Conservation (phyloP, 2,329 filamentous ascomycete genomes). For the Sclerotiophoma versabilis region DNA sequence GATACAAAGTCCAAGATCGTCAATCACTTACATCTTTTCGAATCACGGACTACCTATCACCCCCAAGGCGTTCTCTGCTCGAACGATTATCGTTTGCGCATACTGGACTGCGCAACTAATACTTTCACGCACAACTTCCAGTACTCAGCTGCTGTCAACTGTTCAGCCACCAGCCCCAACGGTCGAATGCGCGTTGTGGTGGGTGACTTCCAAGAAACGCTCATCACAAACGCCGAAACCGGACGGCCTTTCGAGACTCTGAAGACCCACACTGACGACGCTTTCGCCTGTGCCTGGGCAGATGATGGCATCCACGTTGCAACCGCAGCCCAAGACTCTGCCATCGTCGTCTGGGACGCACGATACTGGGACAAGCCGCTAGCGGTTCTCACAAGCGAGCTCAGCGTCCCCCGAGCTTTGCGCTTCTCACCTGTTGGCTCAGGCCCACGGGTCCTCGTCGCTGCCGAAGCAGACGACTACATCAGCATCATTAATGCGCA, state of each 20-base stretch:
- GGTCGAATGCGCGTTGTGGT: conserved; percentile 75
- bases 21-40: conserved; percentile 64
- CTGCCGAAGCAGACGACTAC: conserved; percentile 78
- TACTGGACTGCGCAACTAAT: conserved; percentile 64
- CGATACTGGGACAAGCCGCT: conserved; percentile 68
- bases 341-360: conserved; percentile 78
- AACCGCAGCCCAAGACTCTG: conserved; percentile 78
- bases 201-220: conserved; percentile 70
- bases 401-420: conserved; percentile 73
- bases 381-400: conserved; percentile 66
- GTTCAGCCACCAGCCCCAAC: conserved; percentile 74
- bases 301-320: conserved; percentile 78
- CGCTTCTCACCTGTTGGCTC: conserved; percentile 76
- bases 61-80: conserved; percentile 64
- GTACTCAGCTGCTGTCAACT: conserved; percentile 73
- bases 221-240: conserved; percentile 74
- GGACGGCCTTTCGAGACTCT: conserved; percentile 66
- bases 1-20: conserved; percentile 62
- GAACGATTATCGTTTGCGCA: conserved; percentile 63
- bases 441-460: conserved; percentile 71
- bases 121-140: conserved; percentile 62
- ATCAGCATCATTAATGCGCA: conserved; percentile 74
- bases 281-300: conserved; percentile 81
- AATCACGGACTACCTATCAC: conserved; percentile 55
- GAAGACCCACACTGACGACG: conserved; percentile 71